phyloP scores from a whole-genome alignment of 208 protist species.

The Acanthamoeba culbertsoni region DNA sequence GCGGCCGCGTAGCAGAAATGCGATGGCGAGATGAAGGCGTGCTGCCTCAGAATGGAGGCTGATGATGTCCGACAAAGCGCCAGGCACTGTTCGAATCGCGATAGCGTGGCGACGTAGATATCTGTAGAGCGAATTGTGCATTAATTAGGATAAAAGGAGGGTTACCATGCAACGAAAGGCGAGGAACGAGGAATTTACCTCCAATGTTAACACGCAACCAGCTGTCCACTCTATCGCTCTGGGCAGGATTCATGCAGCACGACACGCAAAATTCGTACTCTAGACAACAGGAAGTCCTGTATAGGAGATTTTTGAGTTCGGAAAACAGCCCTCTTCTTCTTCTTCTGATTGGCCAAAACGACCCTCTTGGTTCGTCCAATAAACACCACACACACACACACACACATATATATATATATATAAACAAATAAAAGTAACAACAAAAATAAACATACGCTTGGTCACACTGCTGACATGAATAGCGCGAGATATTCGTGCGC shows the following conservation, averaged over 20 bases:
- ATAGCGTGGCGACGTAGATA: neutral
- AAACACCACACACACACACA: too few species aligned
- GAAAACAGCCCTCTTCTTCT: too few species aligned
- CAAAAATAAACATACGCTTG: neutral
- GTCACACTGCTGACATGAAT: conserved; percentile 3
- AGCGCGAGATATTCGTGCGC: conserved; percentile 34
- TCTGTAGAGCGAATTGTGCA: neutral
- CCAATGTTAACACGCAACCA: neutral
- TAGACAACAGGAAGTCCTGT: neutral
- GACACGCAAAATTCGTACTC: conserved; percentile 46
- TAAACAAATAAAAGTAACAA: too few species aligned
- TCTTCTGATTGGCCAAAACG: too few species aligned
- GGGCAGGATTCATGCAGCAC: neutral
- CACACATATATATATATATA: too few species aligned
- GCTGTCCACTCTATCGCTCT: neutral
- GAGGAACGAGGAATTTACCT: neutral
- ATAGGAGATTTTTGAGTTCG: too few species aligned
- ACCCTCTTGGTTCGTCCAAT: too few species aligned
- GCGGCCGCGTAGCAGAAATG: conserved; percentile 23
- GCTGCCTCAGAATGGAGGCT: neutral
- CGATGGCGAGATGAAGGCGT: neutral
- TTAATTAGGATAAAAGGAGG: too few species aligned
- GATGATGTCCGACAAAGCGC: conserved; percentile 3
- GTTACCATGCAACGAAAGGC: too few species aligned
- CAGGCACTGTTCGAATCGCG: neutral